Evolutionary conservation across 2,329 filamentous ascomycete genomes (phyloP).

Genomic region (Sporothrix brunneoviolacea): DNA sequence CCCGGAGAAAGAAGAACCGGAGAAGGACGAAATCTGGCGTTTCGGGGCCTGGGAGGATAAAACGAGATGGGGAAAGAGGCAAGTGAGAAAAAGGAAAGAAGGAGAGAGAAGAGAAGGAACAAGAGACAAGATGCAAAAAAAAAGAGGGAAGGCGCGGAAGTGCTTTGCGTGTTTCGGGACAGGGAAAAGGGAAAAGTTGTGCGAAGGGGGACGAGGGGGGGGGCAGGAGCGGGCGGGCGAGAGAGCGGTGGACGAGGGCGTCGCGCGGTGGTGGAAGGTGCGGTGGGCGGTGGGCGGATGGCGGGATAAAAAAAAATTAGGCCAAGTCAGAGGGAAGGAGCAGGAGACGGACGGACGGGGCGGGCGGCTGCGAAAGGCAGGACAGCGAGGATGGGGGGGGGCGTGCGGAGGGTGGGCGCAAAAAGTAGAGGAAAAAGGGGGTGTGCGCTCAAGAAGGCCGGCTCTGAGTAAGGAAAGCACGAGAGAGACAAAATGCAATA

Average conservation of each 20-base stretch:
- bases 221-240: background rate
- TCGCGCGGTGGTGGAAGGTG: constrained; percentile 13
- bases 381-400: background rate
- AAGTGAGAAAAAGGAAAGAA: background rate
- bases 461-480: background rate
- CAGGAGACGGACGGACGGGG: constrained; percentile 14
- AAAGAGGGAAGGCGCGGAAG: background rate
- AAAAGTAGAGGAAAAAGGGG: constrained; percentile 3
- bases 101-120: background rate
- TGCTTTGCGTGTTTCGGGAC: constrained; percentile 2
- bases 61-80: background rate
- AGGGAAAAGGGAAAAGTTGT: constrained; percentile 1
- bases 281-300: constrained; percentile 18
- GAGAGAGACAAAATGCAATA: background rate
- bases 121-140: background rate
- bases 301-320: constrained; percentile 17
- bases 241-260: constrained; percentile 8
- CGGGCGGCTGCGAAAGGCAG: background rate
- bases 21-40: background rate
- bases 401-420: constrained; percentile 1
- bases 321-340: constrained; percentile 6
- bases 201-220: constrained; percentile 2
- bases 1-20: background rate
- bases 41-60: background rate
- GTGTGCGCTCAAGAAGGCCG: constrained; percentile 3